Conservation (phyloP, 257 asterid species). For the Marsdenia floribunda region DNA sequence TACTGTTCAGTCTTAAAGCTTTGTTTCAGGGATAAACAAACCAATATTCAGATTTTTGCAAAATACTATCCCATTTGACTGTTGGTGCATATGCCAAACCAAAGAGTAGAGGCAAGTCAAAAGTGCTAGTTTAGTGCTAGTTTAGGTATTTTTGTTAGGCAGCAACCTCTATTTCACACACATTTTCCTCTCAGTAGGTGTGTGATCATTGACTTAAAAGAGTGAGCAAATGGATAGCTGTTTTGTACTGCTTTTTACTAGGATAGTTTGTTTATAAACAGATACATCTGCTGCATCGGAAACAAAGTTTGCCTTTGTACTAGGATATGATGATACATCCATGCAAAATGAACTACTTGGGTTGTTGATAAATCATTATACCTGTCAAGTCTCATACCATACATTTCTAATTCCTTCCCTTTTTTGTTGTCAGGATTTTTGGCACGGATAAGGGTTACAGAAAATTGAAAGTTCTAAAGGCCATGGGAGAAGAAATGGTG, state of each 20-base stretch:
- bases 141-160: background rate
- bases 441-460: constrained; percentile 89
- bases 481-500: constrained; percentile 35
- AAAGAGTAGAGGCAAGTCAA: background rate
- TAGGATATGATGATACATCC: too few species aligned
- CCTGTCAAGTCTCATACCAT: background rate
- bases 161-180: background rate
- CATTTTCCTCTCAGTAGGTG: too few species aligned
- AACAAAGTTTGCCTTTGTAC: background rate
- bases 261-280: background rate
- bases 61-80: background rate
- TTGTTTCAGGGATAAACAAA: background rate
- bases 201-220: too few species aligned
- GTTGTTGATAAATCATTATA: background rate
- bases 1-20: background rate
- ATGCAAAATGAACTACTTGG: too few species aligned
- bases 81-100: background rate
- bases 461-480: constrained; percentile 72
- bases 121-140: background rate
- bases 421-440: constrained; percentile 52
- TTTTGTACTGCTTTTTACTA: background rate
- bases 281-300: background rate
- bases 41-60: background rate
- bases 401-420: background rate
- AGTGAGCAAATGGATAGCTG: too few species aligned